These are phyloP conservation scores for Wickerhamomyces silvicola DNA, from an alignment of 805 yeast species.

Conservation along the genomic window DNA sequence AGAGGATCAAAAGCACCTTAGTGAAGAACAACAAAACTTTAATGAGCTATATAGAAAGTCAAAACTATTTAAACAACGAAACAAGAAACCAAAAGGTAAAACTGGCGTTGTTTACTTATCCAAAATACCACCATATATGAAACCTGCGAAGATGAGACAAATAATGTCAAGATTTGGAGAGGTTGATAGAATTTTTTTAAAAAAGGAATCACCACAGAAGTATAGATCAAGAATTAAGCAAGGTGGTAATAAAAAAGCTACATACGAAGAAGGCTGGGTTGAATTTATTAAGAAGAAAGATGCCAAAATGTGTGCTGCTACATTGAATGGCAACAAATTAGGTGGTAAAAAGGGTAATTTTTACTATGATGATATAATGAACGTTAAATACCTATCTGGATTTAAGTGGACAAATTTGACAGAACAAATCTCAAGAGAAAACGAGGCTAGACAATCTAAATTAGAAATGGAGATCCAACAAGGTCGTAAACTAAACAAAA, in stretches of 20 bases:
- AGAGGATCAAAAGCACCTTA: constrained; percentile 7
- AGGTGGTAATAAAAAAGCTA: constrained; percentile 89
- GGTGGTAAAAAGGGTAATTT: constrained; percentile 91
- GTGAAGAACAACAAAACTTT: constrained; percentile 21
- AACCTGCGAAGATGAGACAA: constrained; percentile 84
- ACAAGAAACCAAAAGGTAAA: constrained; percentile 48
- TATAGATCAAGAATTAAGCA: constrained; percentile 65
- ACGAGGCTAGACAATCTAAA: constrained; percentile 82
- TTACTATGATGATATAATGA: constrained; percentile 91
- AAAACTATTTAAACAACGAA: constrained; percentile 50
- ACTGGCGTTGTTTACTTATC: constrained; percentile 95
- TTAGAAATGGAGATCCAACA: constrained; percentile 84
- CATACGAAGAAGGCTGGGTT: constrained; percentile 94
- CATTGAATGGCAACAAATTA: constrained; percentile 80
- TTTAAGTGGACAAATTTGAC: constrained; percentile 96
- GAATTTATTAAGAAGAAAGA: constrained; percentile 79
- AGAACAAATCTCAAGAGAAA: constrained; percentile 86
- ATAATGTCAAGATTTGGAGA: constrained; percentile 77
- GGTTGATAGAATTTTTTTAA: constrained; percentile 78
- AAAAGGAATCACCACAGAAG: constrained; percentile 71
- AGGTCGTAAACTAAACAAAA: constrained; percentile 80
- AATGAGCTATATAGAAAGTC: constrained; percentile 47
- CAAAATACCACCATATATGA: constrained; percentile 93
- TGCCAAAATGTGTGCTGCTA: constrained; percentile 81
- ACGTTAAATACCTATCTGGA: constrained; percentile 80